Percentiles rank a stretch among this genome's conserved stretches.
Conservation (phyloP, 805 yeast genomes). For the Ogataea naganishii region DNA sequence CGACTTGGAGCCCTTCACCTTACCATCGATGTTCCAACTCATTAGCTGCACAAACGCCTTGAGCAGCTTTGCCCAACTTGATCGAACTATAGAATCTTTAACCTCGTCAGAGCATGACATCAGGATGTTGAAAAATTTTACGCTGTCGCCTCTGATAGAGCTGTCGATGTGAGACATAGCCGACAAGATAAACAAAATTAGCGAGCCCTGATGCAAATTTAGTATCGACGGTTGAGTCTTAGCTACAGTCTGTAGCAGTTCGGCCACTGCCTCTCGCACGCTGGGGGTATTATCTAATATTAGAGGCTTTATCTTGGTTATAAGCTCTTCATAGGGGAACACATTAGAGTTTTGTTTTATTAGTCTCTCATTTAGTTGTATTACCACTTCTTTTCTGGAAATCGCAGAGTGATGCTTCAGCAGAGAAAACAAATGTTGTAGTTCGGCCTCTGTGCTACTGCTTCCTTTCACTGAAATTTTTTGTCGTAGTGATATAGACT, state of each 20-base stretch:
- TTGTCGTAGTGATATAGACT: constrained; percentile 33
- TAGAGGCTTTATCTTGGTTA: constrained; percentile 52
- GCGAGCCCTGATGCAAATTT: constrained; percentile 47
- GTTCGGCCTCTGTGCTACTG: constrained; percentile 31
- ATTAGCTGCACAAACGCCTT: constrained; percentile 59
- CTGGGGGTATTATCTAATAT: constrained; percentile 56
- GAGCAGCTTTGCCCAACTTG: constrained; percentile 63
- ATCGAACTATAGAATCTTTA: constrained; percentile 41
- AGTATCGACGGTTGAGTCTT: constrained; percentile 43
- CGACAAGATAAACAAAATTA: constrained; percentile 71
- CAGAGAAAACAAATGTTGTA: constrained; percentile 55
- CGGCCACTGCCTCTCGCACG: constrained; percentile 52
- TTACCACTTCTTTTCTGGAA: constrained; percentile 66
- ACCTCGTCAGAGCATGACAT: constrained; percentile 37
- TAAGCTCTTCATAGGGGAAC: constrained; percentile 45
- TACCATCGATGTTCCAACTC: constrained; percentile 54
- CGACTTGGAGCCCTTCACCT: constrained; percentile 10
- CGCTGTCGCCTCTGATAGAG: constrained; percentile 66
- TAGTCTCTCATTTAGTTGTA: constrained; percentile 25
- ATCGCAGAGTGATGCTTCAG: constrained; percentile 64
- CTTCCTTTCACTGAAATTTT: constrained; percentile 18
- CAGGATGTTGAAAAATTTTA: constrained; percentile 54
- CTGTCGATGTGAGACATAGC: constrained; percentile 91
- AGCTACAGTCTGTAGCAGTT: constrained; percentile 39
- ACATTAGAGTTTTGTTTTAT: constrained; percentile 26